phyloP scores from a whole-genome alignment of 768 basidiomycete species.

The Jaapia argillacea region DNA sequence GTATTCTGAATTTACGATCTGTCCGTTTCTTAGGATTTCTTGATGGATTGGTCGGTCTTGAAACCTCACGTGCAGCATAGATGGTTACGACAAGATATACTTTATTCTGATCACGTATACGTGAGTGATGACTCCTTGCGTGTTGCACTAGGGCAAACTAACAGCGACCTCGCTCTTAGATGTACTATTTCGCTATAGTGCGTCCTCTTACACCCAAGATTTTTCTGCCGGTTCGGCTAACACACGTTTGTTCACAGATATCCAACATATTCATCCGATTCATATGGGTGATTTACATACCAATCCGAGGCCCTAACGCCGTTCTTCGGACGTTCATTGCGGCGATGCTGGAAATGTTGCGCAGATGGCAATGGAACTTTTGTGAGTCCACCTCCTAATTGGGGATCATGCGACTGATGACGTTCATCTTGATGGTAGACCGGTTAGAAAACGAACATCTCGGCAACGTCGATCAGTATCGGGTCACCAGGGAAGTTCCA shows the following conservation, averaged over 20 bases:
- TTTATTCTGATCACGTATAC: slow-evolving; percentile 55
- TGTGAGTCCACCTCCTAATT: slow-evolving; percentile 50
- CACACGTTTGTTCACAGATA: slow-evolving; percentile 30
- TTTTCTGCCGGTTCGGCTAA: too few species aligned
- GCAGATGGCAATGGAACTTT: slow-evolving; percentile 90
- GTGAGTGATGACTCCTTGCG: slow-evolving; percentile 36
- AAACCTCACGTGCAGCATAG: slow-evolving; percentile 42
- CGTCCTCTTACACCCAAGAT: too few species aligned
- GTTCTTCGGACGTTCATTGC: slow-evolving; percentile 56
- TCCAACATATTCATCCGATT: slow-evolving; percentile 72
- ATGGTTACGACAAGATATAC: slow-evolving; percentile 63
- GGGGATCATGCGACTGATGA: neutral
- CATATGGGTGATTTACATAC: slow-evolving; percentile 74
- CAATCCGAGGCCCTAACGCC: slow-evolving; percentile 33
- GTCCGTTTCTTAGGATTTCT: slow-evolving; percentile 47
- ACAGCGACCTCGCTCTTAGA: slow-evolving; percentile 21
- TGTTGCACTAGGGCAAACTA: neutral
- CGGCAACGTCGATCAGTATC: slow-evolving; percentile 89
- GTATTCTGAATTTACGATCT: neutral
- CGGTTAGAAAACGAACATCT: slow-evolving; percentile 88
- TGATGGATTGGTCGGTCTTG: slow-evolving; percentile 90
- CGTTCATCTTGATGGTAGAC: slow-evolving; percentile 31
- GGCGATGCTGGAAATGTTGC: slow-evolving; percentile 63
- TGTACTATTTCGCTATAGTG: slow-evolving; percentile 77
- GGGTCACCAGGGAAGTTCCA: slow-evolving; percentile 77